Percentiles rank a stretch among this genome's conserved stretches.
Conservation (phyloP, 2,329 filamentous ascomycete species). For the Aspergillus quadrilineatus region DNA sequence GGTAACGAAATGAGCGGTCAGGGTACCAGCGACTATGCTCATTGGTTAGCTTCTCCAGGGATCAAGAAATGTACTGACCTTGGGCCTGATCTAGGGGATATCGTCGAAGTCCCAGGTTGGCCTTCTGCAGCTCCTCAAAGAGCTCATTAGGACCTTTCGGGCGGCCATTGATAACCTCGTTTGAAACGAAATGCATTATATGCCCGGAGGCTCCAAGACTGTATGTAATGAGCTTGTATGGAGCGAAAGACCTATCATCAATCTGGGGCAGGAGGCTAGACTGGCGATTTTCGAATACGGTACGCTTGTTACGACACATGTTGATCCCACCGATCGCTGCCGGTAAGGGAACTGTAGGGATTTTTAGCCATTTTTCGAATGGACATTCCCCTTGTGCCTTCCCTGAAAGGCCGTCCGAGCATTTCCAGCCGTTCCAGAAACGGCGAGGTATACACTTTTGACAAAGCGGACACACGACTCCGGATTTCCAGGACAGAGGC, state of each 20-base stretch:
- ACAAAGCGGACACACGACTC: constrained; percentile 67
- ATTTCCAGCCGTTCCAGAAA: constrained; percentile 63
- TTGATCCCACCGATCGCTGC: constrained; percentile 35
- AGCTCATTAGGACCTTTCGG: constrained; percentile 60
- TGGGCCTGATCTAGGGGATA: constrained; percentile 33
- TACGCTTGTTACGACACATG: constrained; percentile 29
- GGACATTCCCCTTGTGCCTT: constrained; percentile 49
- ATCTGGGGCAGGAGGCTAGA: constrained; percentile 23
- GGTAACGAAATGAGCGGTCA: constrained; percentile 49
- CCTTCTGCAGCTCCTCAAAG: constrained; percentile 52
- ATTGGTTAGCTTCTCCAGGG: neutral
- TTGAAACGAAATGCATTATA: constrained; percentile 59
- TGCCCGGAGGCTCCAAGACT: constrained; percentile 40
- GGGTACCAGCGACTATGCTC: constrained; percentile 33
- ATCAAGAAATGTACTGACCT: constrained; percentile 27
- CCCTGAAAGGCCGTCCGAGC: constrained; percentile 31
- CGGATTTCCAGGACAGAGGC: constrained; percentile 53
- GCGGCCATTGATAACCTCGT: constrained; percentile 51
- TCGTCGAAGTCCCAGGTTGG: constrained; percentile 50
- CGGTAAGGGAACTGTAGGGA: constrained; percentile 30
- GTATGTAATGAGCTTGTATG: constrained; percentile 38
- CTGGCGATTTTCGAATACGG: constrained; percentile 22
- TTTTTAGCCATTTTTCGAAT: constrained; percentile 41
- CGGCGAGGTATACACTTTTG: constrained; percentile 60
- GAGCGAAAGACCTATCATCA: constrained; percentile 30